A percentile compares a stretch with the other conserved stretches of the same genome.
Conservation (phyloP, 805 yeast species). For the Saturnispora gosingensis region DNA sequence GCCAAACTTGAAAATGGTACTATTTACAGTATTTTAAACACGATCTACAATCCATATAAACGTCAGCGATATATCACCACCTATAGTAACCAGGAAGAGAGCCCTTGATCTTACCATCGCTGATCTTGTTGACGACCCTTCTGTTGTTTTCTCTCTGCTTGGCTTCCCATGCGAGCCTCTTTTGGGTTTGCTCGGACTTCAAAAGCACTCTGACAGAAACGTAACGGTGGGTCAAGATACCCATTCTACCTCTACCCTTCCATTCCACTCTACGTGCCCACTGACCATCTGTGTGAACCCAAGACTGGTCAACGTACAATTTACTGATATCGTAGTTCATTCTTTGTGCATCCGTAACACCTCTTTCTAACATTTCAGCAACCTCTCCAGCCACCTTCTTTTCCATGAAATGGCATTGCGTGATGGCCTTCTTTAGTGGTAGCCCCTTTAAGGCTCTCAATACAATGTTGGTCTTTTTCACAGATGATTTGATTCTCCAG, state of each 20-base stretch:
- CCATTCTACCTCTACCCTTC: constrained; percentile 87
- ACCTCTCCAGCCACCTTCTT: constrained; percentile 74
- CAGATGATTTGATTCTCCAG: constrained; percentile 74
- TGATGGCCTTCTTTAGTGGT: constrained; percentile 69
- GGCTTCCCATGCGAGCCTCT: constrained; percentile 52
- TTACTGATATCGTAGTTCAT: constrained; percentile 51
- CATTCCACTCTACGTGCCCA: constrained; percentile 64
- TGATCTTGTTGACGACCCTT: constrained; percentile 35
- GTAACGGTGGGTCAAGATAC: constrained; percentile 65
- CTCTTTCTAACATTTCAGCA: constrained; percentile 63
- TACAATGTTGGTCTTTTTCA: constrained; percentile 78
- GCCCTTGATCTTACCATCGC: constrained; percentile 39
- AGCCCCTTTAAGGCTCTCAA: constrained; percentile 67
- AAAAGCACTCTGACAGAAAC: constrained; percentile 76
- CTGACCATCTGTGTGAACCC: constrained; percentile 87
- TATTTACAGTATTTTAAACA: not conserved
- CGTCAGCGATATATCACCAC: constrained; percentile 32
- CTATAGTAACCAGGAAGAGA: constrained; percentile 42
- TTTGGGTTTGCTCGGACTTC: constrained; percentile 54
- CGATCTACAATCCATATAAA: not conserved
- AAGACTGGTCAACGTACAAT: constrained; percentile 67
- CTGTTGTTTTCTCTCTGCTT: constrained; percentile 39
- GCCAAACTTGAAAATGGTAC: not conserved
- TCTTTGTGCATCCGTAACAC: constrained; percentile 56
- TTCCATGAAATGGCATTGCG: constrained; percentile 82